Base-by-base conservation (phyloP, 2,329 filamentous ascomycete genomes). In the Hypoxylon sp. region DNA sequence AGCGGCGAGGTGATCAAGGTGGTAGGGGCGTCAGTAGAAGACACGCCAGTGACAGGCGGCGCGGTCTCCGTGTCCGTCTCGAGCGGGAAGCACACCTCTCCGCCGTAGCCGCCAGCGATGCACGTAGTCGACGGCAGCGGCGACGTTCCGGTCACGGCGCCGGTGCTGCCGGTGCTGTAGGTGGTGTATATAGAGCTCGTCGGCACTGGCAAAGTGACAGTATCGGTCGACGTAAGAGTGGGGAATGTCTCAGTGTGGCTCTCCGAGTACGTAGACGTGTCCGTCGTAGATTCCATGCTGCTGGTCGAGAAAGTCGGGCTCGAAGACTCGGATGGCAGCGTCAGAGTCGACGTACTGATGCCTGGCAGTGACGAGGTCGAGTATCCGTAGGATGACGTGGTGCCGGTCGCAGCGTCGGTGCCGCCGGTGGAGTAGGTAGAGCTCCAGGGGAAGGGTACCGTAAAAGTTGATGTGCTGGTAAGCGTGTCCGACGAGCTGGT, bases 341-440 rank as follows among this genome's bases (percentile, higher is more conserved):
- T 59, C 7, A 47, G 34, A 19, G 62, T 68, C 24, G 54, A 46
- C 28, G 61, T 61, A 37, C 56, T 55, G 13, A 15, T 6, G 8
- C 26, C 24, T 8, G 51, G 51, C 3, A 32, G 43, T 6, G 56
- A 39, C 15, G 48, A 4, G 19, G 61, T 59, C 11, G 52, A 48
- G 32, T 64, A 64, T 24, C 20, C 51, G 41, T 22, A 28, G 26
- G 52, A 60, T 19, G 57, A 61, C 15, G 37, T 15, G 51, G 62
- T 55, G 20, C 65, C 52, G n/a, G 62, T 59, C 11, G 32, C 52
- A 6, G 68, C 66, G 22, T 62, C 66, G 24, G 66, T 64, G 57
- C 59, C 43, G 20, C 48, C 57, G 2, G 58, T 65, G 7, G 65
- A 54, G 54, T 55, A 56, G 20, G 52, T 60, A n/a, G 49, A 58